phyloP scores from a whole-genome alignment of 139 green algal species.

The Auxenochlorella pyrenoidosa region DNA sequence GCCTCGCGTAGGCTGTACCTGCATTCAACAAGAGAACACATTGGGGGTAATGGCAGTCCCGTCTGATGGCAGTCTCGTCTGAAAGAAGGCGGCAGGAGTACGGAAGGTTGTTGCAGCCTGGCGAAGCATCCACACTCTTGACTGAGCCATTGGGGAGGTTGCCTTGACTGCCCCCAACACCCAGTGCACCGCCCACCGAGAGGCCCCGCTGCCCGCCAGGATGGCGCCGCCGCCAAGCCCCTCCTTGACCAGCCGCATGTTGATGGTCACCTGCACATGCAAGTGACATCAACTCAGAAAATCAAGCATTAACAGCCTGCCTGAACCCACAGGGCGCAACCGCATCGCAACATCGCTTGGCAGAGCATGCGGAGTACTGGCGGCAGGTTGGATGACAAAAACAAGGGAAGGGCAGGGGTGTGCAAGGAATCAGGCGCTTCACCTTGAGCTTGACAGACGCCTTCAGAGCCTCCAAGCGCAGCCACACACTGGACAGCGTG shows the following conservation, averaged over 20 bases:
- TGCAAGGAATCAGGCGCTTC: background rate
- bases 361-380: no score
- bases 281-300: background rate
- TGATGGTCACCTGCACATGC: conserved; percentile 4
- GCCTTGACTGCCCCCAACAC: background rate
- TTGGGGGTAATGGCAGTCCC: background rate
- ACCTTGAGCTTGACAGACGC: conserved; percentile 20
- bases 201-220: background rate
- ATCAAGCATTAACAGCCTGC: background rate
- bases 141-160: no score
- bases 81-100: background rate
- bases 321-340: no score
- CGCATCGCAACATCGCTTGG: no score
- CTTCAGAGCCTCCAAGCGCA: conserved; percentile 44
- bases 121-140: background rate
- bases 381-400: background rate
- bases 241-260: conserved; percentile 24
- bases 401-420: no score
- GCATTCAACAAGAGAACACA: background rate
- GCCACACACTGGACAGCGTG: conserved; percentile 41
- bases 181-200: background rate
- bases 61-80: background rate
- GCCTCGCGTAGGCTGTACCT: conserved; percentile 25
- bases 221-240: background rate
- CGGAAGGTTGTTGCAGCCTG: no score